Evolutionary conservation across 441 rosid genomes (phyloP), one percentile per base, ranked within the genome.

Genomic region (Croton setiger): DNA sequence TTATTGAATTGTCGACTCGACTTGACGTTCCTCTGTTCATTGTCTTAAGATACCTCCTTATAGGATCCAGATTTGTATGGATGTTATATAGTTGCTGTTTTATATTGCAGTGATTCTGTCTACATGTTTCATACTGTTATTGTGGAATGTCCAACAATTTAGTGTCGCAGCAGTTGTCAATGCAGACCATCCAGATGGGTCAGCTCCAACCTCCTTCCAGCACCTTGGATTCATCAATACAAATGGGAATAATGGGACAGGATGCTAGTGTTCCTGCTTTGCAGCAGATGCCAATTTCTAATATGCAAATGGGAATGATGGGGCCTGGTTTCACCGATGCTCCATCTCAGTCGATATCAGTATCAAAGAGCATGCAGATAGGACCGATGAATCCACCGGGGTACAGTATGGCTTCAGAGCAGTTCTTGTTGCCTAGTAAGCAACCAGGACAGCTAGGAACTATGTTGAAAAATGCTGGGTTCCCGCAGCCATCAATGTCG

Each of bases 141-240:
- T 66, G 60, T 74, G 72, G 64, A 36, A 86, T 88, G 90, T 79
- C 87, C 18, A 80, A 84, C 75, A 70, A 86, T 83, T 77, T 88
- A 54, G 84, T 82, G 27, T 79, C 88, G 21, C 87, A 86, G 70
- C 81, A 74, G 36, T 63, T 83, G 43, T 49, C 82, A 7, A 64
- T 80, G 23, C 76, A 80, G 62, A 75, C 79, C 63, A 69, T 62
- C 72, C 80, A 82, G 66, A 73, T 82, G 81, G 72, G 75, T 75
- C 80, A 79, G 77, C 74, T 81, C 68, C 86, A 83, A 71, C 63
- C 80, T 27, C 58, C 74, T 54, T 65, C 86, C 23, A 74, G 59
- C 71, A 69, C 71, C 33, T 18, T 82, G 65, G 80, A 81, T 65
- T 56, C 84, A 4, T 74, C 78, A 14, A 49, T 80, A 13, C 82